A percentile compares a stretch with the other conserved stretches of the same genome.
phyloP scores from a whole-genome alignment of 1,284 basidiomycete species.

The Ganoderma meredithae region DNA sequence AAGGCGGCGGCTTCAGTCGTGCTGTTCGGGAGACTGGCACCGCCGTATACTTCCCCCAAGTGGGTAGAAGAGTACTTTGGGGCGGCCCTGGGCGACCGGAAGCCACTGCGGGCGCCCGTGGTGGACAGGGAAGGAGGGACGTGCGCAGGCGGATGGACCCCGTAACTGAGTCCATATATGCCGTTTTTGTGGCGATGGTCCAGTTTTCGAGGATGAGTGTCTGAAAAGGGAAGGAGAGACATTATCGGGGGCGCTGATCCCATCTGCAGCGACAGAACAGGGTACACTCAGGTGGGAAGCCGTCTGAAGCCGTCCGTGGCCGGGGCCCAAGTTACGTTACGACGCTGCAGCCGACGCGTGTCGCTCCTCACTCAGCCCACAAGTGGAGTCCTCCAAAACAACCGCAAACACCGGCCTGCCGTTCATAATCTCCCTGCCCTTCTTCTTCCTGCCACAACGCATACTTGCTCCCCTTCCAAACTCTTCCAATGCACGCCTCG shows the following conservation, averaged over 20 bases:
- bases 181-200: conserved; percentile 3
- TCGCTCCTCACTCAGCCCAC: background rate
- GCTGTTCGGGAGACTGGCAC: background rate
- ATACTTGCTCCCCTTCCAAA: background rate
- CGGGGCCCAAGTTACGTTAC: background rate
- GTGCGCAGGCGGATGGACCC: background rate
- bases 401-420: conserved; percentile 4
- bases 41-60: background rate
- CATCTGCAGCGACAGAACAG: background rate
- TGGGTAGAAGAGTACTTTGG: background rate
- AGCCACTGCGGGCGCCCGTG: background rate
- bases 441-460: background rate
- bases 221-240: conserved; percentile 1
- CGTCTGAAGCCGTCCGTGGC: background rate
- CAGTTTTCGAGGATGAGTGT: conserved; percentile 3
- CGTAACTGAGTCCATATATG: background rate
- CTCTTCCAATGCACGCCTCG: conserved; percentile 8
- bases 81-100: no score
- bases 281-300: conserved; percentile 5
- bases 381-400: conserved; percentile 14
- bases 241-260: background rate
- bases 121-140: background rate
- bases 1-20: background rate
- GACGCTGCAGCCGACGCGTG: background rate
- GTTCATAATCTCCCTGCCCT: background rate